Evolutionary conservation across 2,329 filamentous ascomycete species (phyloP).

Genomic region (Aspergillus quadricinctus): DNA sequence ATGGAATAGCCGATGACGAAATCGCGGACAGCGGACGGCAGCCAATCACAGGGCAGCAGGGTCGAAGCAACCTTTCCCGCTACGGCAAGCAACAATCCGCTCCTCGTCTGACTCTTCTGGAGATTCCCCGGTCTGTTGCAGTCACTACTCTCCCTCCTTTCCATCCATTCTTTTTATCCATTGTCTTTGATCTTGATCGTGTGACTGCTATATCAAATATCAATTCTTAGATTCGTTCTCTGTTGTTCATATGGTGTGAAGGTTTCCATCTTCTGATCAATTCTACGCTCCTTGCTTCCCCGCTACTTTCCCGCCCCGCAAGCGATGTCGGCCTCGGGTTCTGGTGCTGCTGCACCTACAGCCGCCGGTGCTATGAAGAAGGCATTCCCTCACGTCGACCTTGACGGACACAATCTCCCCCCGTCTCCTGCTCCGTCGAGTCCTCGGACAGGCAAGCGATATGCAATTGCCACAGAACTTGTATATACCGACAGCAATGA

Average conservation of each 20-base stretch:
- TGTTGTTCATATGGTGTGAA: not conserved
- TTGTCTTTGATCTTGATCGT: slow-evolving; percentile 1
- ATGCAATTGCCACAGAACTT: slow-evolving; percentile 90
- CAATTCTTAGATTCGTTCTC: not conserved
- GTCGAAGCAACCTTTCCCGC: slow-evolving; percentile 1
- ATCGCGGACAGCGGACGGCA: not conserved
- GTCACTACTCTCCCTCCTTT: not conserved
- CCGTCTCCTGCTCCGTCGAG: slow-evolving; percentile 92
- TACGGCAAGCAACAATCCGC: slow-evolving; percentile 5
- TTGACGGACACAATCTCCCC: slow-evolving; percentile 79
- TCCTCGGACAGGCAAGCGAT: slow-evolving; percentile 78
- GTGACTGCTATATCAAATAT: not conserved
- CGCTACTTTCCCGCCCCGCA: slow-evolving; percentile 25
- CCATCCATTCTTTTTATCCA: not conserved
- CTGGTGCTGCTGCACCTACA: slow-evolving; percentile 18
- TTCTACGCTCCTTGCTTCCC: not conserved
- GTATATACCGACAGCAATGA: slow-evolving; percentile 95
- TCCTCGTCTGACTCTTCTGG: not conserved
- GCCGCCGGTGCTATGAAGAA: slow-evolving; percentile 39
- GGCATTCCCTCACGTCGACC: slow-evolving; percentile 61
- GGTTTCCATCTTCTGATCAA: not conserved
- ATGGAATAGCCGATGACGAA: not conserved
- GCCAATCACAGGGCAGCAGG: slow-evolving; percentile 15
- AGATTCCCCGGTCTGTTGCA: not conserved
- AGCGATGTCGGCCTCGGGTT: slow-evolving; percentile 39